Evolutionary conservation across 2,329 filamentous ascomycete species (phyloP).

Genomic region (Trichocomaceae sp.): DNA sequence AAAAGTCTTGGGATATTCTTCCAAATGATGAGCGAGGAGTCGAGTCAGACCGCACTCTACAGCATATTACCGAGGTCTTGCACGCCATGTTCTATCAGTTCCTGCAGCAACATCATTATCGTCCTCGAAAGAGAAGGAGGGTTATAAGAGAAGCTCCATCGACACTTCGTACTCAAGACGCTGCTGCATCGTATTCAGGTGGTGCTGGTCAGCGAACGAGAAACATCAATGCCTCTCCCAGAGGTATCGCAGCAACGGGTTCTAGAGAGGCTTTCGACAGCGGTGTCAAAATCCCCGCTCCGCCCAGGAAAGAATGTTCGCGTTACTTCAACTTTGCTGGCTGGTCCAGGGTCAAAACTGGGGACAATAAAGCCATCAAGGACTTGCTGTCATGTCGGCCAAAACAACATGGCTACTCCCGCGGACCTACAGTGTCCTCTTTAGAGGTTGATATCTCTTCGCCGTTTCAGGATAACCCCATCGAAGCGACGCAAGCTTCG

Average conservation of each 20-base stretch:
- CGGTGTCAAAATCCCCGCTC: slow-evolving; percentile 26
- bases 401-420: background rate
- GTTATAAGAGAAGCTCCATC: slow-evolving; percentile 9
- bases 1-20: slow-evolving; percentile 33
- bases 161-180: background rate
- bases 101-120: slow-evolving; percentile 64
- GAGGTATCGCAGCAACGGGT: background rate
- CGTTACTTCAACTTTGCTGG: slow-evolving; percentile 23
- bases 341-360: slow-evolving; percentile 39
- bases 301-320: slow-evolving; percentile 15
- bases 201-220: background rate
- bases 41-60: slow-evolving; percentile 42
- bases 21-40: slow-evolving; percentile 36
- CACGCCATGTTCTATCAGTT: slow-evolving; percentile 66
- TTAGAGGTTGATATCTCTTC: background rate
- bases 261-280: slow-evolving; percentile 2
- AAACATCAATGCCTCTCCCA: background rate
- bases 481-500: background rate
- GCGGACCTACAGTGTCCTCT: background rate
- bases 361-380: slow-evolving; percentile 18
- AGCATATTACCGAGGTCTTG: slow-evolving; percentile 58
- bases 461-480: background rate
- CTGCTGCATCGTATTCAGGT: background rate
- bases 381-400: slow-evolving; percentile 18
- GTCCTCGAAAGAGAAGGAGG: slow-evolving; percentile 40